A percentile compares a stretch with the other conserved stretches of the same genome.
phyloP scores from a whole-genome alignment of 352 stramenopile species.

The Phytophthora nicotianae region DNA sequence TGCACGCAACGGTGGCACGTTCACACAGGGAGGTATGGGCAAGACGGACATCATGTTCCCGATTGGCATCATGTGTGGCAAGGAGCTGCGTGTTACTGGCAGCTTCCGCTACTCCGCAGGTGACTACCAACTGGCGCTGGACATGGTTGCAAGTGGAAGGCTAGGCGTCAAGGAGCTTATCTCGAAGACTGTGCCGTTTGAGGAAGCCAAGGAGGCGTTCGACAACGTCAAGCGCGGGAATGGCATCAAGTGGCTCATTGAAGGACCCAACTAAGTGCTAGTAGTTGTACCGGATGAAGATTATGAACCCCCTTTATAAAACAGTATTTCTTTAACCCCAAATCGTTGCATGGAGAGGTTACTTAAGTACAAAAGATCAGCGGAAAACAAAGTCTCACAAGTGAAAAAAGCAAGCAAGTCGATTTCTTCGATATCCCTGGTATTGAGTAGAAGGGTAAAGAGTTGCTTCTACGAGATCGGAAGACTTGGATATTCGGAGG shows the following conservation, averaged over 20 bases:
- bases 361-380: too few relatives aligned
- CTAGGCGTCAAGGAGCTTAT: constrained; percentile 35
- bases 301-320: background rate
- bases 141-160: constrained; percentile 33
- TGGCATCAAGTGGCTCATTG: constrained; percentile 45
- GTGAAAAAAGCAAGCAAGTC: too few relatives aligned
- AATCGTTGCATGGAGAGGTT: background rate
- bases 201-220: constrained; percentile 36
- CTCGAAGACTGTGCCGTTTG: constrained; percentile 32
- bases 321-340: background rate
- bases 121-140: constrained; percentile 36
- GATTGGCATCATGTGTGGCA: constrained; percentile 35
- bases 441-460: too few relatives aligned
- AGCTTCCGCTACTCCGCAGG: constrained; percentile 37
- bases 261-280: constrained; percentile 28
- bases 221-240: constrained; percentile 38
- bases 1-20: constrained; percentile 24
- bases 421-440: too few relatives aligned
- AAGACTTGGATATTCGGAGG: too few relatives aligned
- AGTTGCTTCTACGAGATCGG: too few relatives aligned
- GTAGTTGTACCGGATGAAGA: background rate
- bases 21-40: constrained; percentile 37
- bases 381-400: too few relatives aligned
- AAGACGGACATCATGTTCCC: constrained; percentile 34
- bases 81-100: constrained; percentile 33